phyloP scores from a whole-genome alignment of 2,329 filamentous ascomycete species.

The Microsporum ferrugineum region DNA sequence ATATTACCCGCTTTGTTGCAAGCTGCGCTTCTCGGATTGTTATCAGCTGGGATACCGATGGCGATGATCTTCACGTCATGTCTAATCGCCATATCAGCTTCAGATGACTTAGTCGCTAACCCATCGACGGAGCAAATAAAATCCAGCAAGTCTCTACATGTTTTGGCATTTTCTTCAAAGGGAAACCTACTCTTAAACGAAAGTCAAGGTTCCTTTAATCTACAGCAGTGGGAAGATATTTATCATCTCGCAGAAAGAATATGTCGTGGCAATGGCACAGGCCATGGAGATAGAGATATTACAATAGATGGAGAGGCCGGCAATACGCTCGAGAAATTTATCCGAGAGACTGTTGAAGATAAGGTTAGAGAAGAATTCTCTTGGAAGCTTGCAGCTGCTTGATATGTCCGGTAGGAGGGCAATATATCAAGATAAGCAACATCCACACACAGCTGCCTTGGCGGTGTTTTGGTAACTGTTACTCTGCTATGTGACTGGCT shows the following conservation, averaged over 20 bases:
- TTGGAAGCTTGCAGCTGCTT: slow-evolving; percentile 29
- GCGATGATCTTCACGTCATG: slow-evolving; percentile 58
- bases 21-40: slow-evolving; percentile 61
- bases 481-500: neutral
- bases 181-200: slow-evolving; percentile 65
- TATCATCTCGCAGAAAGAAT: slow-evolving; percentile 52
- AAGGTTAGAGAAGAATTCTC: slow-evolving; percentile 38
- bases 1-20: slow-evolving; percentile 75
- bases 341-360: slow-evolving; percentile 50
- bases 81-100: slow-evolving; percentile 47
- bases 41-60: slow-evolving; percentile 74
- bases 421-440: neutral
- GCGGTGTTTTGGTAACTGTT: neutral
- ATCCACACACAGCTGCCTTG: neutral
- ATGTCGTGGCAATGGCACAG: slow-evolving; percentile 56
- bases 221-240: slow-evolving; percentile 63
- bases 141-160: slow-evolving; percentile 60
- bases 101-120: slow-evolving; percentile 40
- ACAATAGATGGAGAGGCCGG: slow-evolving; percentile 27
- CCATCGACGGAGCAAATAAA: slow-evolving; percentile 54
- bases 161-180: slow-evolving; percentile 67
- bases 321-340: slow-evolving; percentile 45
- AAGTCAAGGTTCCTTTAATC: slow-evolving; percentile 67
- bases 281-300: slow-evolving; percentile 26
- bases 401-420: slow-evolving; percentile 13